phyloP scores from a whole-genome alignment of 139 green algal species.

The Volvox reticuliferus region DNA sequence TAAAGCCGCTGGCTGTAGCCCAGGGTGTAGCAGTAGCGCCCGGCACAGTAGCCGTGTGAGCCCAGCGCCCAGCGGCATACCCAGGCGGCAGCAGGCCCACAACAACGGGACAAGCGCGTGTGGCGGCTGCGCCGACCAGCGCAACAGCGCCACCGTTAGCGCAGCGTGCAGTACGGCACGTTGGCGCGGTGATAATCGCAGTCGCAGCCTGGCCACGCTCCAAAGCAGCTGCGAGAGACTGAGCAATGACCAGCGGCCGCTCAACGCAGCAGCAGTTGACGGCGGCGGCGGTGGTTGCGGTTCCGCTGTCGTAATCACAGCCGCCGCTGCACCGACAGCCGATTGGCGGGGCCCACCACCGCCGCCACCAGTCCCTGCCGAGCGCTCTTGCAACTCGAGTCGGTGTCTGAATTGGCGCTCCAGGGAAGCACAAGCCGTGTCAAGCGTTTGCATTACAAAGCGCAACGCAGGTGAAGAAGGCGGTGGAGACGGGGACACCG shows the following conservation, averaged over 20 bases:
- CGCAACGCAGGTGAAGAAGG: neutral
- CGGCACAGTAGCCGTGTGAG: neutral
- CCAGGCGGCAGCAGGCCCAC: neutral
- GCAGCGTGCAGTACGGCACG: neutral
- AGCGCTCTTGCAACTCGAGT: neutral
- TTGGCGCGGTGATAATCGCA: neutral
- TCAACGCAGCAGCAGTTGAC: neutral
- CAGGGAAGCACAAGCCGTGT: neutral
- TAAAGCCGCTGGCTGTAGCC: neutral
- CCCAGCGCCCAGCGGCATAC: neutral
- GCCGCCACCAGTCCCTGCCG: no score
- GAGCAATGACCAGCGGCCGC: neutral
- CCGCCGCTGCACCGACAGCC: neutral
- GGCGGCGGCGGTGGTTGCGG: neutral
- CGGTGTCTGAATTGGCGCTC: neutral
- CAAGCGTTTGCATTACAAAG: constrained; percentile 13
- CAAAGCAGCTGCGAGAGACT: neutral
- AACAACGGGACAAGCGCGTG: neutral
- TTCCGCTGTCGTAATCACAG: neutral
- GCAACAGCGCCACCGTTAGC: neutral
- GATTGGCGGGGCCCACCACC: no score
- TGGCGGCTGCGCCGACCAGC: neutral
- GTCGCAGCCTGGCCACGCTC: neutral
- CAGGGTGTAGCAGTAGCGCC: neutral
- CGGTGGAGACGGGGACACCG: neutral